Percentiles rank a stretch among this genome's conserved stretches.
Evolutionary conservation across 2,329 filamentous ascomycete genomes (phyloP).

Genomic region (Colletotrichum endophyticum): DNA sequence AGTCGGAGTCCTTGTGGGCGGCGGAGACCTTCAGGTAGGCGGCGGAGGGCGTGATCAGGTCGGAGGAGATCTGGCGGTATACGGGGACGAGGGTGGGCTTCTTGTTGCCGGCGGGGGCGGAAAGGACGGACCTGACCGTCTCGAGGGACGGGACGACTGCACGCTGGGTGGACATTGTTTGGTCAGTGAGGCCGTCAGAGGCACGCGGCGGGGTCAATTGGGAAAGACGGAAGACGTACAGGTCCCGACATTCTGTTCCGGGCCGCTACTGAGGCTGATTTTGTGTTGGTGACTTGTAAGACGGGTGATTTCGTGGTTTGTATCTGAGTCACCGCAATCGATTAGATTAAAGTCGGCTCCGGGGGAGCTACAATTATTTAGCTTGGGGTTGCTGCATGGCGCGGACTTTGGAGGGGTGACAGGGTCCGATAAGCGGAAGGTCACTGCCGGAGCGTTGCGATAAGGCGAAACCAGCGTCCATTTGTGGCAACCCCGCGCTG

Average conservation of each 20-base stretch:
- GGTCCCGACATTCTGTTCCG: slow-evolving; percentile 18
- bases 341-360: background rate
- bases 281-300: background rate
- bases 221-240: background rate
- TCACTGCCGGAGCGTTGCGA: slow-evolving; percentile 12
- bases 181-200: background rate
- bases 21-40: slow-evolving; percentile 92
- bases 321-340: slow-evolving; percentile 14
- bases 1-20: slow-evolving; percentile 71
- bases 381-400: background rate
- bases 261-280: background rate
- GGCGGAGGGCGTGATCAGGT: slow-evolving; percentile 91
- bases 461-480: slow-evolving; percentile 12
- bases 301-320: background rate
- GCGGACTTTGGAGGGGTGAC: slow-evolving; percentile 14
- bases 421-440: slow-evolving; percentile 19
- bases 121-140: slow-evolving; percentile 47
- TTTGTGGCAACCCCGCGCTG: slow-evolving; percentile 18
- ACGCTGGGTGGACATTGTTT: slow-evolving; percentile 30
- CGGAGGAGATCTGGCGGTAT: slow-evolving; percentile 85
- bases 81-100: slow-evolving; percentile 78
- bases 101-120: slow-evolving; percentile 28
- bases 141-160: slow-evolving; percentile 51
- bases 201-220: background rate
- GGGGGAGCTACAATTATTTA: slow-evolving; percentile 2